Conservation (phyloP, 1,284 basidiomycete species). For the Entoloma clypeatum region DNA sequence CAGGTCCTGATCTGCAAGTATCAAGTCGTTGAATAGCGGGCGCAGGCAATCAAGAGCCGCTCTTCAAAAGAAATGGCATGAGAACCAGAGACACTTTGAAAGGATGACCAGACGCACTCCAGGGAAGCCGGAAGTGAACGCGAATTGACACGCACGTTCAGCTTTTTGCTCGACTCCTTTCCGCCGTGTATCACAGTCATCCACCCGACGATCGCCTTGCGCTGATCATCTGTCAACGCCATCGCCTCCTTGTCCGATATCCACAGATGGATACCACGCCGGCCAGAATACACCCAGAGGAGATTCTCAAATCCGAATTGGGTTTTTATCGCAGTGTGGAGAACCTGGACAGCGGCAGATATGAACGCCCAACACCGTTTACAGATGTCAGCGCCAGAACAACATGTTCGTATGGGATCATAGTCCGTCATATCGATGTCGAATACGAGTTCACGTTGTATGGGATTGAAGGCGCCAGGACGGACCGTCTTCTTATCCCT, state of each 20-base stretch:
- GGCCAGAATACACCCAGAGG: slow-evolving; percentile 98
- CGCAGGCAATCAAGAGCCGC: slow-evolving; percentile 53
- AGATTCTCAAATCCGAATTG: slow-evolving; percentile 84
- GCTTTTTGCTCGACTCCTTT: slow-evolving; percentile 81
- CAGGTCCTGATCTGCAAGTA: slow-evolving; percentile 85
- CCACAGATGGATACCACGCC: slow-evolving; percentile 98
- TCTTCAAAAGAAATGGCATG: slow-evolving; percentile 28
- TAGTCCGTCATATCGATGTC: slow-evolving; percentile 99
- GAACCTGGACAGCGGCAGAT: slow-evolving; percentile 85
- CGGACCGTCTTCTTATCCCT: slow-evolving; percentile 87
- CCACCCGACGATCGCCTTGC: slow-evolving; percentile 83
- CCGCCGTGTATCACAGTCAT: slow-evolving; percentile 85
- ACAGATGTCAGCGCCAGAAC: slow-evolving; percentile 90
- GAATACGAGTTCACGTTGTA: slow-evolving; percentile 92
- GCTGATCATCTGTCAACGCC: slow-evolving; percentile 87
- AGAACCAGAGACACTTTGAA: slow-evolving; percentile 2
- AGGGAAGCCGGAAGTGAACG: slow-evolving; percentile 67
- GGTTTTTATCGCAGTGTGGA: slow-evolving; percentile 77
- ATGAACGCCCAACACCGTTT: slow-evolving; percentile 95
- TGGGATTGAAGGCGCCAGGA: slow-evolving; percentile 71
- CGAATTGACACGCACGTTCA: slow-evolving; percentile 63
- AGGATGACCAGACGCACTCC: slow-evolving; percentile 45
- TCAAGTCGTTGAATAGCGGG: slow-evolving; percentile 60
- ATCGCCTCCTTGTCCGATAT: slow-evolving; percentile 89
- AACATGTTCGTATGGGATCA: slow-evolving; percentile 94